Conservation (phyloP, 768 basidiomycete species). For the Clitopilus passeckerianus region DNA sequence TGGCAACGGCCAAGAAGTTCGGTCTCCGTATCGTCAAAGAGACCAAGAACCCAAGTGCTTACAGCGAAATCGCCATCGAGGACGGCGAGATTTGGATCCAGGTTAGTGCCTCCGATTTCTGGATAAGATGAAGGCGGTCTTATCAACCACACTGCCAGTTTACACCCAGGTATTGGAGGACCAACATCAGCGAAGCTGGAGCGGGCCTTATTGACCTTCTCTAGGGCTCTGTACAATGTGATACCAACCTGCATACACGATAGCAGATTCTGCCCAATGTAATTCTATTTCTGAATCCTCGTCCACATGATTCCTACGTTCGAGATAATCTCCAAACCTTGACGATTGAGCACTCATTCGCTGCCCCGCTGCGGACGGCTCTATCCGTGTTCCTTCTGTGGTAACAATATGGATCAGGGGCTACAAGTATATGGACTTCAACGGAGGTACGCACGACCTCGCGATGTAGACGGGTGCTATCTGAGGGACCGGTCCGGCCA, state of each 20-base stretch:
- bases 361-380: too few species aligned
- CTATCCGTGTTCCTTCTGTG: too few species aligned
- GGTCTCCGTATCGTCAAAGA: constrained; percentile 30
- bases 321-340: too few species aligned
- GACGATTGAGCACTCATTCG: too few species aligned
- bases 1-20: constrained; percentile 29
- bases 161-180: constrained; percentile 16
- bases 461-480: too few species aligned
- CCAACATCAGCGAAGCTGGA: constrained; percentile 17
- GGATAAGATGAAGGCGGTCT: neutral
- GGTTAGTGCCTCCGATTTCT: constrained; percentile 12
- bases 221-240: constrained; percentile 1
- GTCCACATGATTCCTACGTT: too few species aligned
- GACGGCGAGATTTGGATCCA: constrained; percentile 31
- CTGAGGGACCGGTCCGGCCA: too few species aligned
- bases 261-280: too few species aligned
- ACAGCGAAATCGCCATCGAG: constrained; percentile 27
- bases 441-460: too few species aligned
- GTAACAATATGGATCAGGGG: too few species aligned
- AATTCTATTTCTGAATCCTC: too few species aligned
- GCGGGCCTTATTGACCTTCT: constrained; percentile 18
- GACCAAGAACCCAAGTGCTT: constrained; percentile 16
- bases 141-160: constrained; percentile 8
- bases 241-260: neutral
- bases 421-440: too few species aligned